Evolutionary conservation across 352 stramenopile genomes (phyloP).

Genomic region (Aphanomyces cochlioides): DNA sequence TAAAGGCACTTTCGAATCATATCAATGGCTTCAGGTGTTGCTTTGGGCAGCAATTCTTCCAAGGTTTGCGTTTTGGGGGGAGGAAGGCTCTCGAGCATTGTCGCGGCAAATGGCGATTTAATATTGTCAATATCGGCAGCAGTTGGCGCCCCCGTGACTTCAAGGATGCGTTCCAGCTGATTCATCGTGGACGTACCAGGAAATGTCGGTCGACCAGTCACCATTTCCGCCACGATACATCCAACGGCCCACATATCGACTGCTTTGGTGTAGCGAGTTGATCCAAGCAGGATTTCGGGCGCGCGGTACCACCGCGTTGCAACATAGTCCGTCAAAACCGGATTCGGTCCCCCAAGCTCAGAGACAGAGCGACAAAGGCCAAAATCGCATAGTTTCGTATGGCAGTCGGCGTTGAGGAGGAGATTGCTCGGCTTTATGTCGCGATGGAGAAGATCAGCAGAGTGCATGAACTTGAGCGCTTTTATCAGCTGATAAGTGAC

Average conservation of each 20-base stretch:
- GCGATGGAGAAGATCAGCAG: constrained; percentile 90
- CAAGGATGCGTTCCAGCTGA: constrained; percentile 94
- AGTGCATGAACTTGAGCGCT: constrained; percentile 96
- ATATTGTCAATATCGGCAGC: constrained; percentile 88
- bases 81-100: constrained; percentile 91
- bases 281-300: constrained; percentile 93
- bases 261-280: constrained; percentile 89
- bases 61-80: constrained; percentile 67
- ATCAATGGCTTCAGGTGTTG: constrained; percentile 81
- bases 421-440: constrained; percentile 97
- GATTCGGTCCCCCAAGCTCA: constrained; percentile 71
- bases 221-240: constrained; percentile 93
- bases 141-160: constrained; percentile 89
- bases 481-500: constrained; percentile 96
- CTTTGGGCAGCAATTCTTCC: constrained; percentile 85
- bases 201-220: constrained; percentile 89
- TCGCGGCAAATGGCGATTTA: constrained; percentile 89
- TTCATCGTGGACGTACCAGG: constrained; percentile 95
- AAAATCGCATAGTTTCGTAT: constrained; percentile 96
- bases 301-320: constrained; percentile 94
- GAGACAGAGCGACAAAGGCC: constrained; percentile 90
- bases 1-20: constrained; percentile 87
- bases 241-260: constrained; percentile 94
- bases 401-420: constrained; percentile 93
- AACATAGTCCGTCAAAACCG: constrained; percentile 94